Evolutionary conservation across 1,139 yeast species (phyloP).

Genomic region (Zygosaccharomyces sapae): DNA sequence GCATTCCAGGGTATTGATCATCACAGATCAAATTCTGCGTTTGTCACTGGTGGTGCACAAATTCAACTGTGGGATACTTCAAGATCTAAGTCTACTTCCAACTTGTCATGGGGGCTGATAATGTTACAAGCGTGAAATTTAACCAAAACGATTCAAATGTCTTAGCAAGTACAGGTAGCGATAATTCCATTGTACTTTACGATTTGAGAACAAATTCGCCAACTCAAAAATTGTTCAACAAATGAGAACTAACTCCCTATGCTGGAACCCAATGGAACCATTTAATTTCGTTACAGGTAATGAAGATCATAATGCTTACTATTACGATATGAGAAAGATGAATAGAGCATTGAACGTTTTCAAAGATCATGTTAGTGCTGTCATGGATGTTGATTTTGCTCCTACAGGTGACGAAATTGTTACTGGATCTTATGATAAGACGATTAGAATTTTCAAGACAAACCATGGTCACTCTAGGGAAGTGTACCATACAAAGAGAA

Average conservation of each 20-base stretch:
- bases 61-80: conserved; percentile 87
- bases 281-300: conserved; percentile 86
- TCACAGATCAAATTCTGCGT: conserved; percentile 65
- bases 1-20: conserved; percentile 85
- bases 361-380: conserved; percentile 96
- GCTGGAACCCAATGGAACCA: conserved; percentile 99
- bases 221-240: conserved; percentile 79
- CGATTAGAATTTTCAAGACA: conserved; percentile 72
- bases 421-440: conserved; percentile 92
- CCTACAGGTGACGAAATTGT: conserved; percentile 97
- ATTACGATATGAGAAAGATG: conserved; percentile 95
- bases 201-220: conserved; percentile 93
- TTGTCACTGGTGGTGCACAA: conserved; percentile 89
- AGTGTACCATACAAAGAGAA: conserved; percentile 91
- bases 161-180: conserved; percentile 88
- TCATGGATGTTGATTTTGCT: conserved; percentile 88
- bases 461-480: conserved; percentile 91
- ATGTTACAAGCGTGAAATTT: conserved; percentile 74
- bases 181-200: conserved; percentile 83
- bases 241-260: conserved; percentile 76
- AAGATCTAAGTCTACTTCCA: conserved; percentile 69
- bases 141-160: conserved; percentile 88
- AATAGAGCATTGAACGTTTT: conserved; percentile 72
- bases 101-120: conserved; percentile 94
- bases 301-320: conserved; percentile 92